Evolutionary conservation across 768 basidiomycete genomes (phyloP).

Genomic region (Omphalotus guepiniiformis): DNA sequence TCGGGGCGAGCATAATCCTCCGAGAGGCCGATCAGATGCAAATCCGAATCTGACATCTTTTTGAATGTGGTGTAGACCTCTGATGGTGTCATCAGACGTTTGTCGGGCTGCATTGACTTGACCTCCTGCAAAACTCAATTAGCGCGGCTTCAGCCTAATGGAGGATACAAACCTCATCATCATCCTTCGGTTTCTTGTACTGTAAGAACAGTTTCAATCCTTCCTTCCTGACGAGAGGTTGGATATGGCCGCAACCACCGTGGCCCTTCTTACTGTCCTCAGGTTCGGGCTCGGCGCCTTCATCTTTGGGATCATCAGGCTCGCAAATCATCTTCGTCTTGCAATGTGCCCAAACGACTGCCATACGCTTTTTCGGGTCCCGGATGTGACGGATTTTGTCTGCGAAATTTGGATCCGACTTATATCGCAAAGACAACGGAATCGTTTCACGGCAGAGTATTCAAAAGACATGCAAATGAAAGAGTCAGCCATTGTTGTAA

Average conservation of each 20-base stretch:
- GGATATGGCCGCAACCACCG: conserved; percentile 93
- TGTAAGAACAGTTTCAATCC: conserved; percentile 92
- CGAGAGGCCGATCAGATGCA: conserved; percentile 86
- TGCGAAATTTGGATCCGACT: conserved; percentile 83
- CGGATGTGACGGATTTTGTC: conserved; percentile 85
- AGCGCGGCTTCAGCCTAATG: background rate
- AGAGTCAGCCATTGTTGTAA: conserved; percentile 60
- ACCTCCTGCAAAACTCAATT: conserved; percentile 50
- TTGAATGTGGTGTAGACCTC: conserved; percentile 94
- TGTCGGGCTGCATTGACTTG: conserved; percentile 79
- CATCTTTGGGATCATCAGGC: conserved; percentile 84
- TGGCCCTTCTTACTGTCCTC: conserved; percentile 87
- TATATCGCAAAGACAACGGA: conserved; percentile 30
- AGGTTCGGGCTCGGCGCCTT: conserved; percentile 62
- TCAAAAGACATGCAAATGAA: conserved; percentile 50
- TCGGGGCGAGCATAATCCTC: conserved; percentile 96
- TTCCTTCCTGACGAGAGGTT: conserved; percentile 90
- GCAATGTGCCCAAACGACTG: conserved; percentile 80
- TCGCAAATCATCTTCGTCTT: conserved; percentile 89
- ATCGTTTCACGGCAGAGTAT: conserved; percentile 24
- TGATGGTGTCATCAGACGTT: conserved; percentile 74
- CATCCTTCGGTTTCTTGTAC: conserved; percentile 92
- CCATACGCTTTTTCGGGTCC: conserved; percentile 85
- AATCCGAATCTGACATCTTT: conserved; percentile 89
- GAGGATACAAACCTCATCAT: conserved; percentile 73